Percentiles rank a stretch among this genome's conserved stretches.
phyloP scores from a whole-genome alignment of 2,329 filamentous ascomycete species.

The Elsinoe necatrix region DNA sequence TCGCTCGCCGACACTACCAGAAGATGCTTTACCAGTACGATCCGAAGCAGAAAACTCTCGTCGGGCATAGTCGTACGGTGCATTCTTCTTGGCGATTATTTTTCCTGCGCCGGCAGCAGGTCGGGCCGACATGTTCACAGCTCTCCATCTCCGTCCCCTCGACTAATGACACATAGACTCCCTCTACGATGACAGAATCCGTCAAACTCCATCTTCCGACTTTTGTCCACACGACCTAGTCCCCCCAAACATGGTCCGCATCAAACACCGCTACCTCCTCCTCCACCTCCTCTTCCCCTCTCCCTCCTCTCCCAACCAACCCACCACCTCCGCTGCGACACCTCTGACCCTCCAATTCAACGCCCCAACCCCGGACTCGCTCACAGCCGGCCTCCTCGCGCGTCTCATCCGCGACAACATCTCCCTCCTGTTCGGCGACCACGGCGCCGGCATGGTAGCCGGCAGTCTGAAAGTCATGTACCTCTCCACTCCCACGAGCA shows the following conservation, averaged over 20 bases:
- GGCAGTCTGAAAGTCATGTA: constrained; percentile 70
- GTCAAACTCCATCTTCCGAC: too few species aligned
- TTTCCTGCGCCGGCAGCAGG: too few species aligned
- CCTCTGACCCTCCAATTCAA: constrained; percentile 64
- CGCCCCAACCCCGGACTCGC: constrained; percentile 63
- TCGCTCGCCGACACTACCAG: too few species aligned
- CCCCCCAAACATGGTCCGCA: constrained; percentile 67
- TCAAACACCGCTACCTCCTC: constrained; percentile 94
- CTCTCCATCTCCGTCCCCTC: too few species aligned
- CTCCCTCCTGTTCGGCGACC: constrained; percentile 73
- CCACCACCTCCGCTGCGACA: constrained; percentile 56
- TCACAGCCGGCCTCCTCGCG: constrained; percentile 58
- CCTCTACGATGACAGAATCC: too few species aligned
- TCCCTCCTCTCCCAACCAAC: constrained; percentile 42
- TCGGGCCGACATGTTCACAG: too few species aligned
- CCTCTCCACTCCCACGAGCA: constrained; percentile 82
- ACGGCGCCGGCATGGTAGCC: constrained; percentile 67
- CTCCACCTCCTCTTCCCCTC: constrained; percentile 84
- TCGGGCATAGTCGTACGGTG: too few species aligned
- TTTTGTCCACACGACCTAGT: too few species aligned
- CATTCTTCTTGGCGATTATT: too few species aligned
- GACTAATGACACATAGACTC: too few species aligned
- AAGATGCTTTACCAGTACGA: too few species aligned
- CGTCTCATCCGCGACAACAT: constrained; percentile 64
- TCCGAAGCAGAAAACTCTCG: too few species aligned